Base-by-base conservation (phyloP, 2,329 filamentous ascomycete species). In the Ophiocordyceps camponoti-floridani region DNA sequence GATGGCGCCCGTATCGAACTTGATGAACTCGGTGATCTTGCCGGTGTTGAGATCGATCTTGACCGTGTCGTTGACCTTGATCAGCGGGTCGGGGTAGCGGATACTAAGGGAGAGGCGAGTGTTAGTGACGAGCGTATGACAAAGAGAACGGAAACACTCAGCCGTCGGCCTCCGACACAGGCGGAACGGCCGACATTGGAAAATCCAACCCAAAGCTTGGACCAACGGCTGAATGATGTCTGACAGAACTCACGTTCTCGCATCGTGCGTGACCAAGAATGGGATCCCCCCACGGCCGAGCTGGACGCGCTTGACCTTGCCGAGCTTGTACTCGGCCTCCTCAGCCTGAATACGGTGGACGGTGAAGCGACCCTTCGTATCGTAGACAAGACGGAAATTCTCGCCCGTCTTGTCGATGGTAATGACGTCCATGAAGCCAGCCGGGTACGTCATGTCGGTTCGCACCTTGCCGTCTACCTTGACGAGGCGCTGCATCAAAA, bases 231-330 rank as follows among this genome's bases (percentile, higher is more conserved):
- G 89, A 95, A 88, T 91, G 88, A 95, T 86, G 83, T 84, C 73
- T 77, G 73, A 79, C 73, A 82, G 78, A 83, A 96, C 89, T 94
- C 77, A 98, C 89, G 91, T 98, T 87, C 91, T 84, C 75, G 91
- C 91, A 91, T 98, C 91, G 85, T 98, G 91, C 88, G 91, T 98
- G 85, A 98, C 91, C 87, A 96, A 95, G 88, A 94, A 98, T 93
- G 91, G 91, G 82, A 98, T 94, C 77, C 88, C 91, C 73, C 91
- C 93, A 73, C 87, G 89, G 77, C 91, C 91, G 62, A 98, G 80
- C 78, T 98, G 91, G 53, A 98, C 91, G 64, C 89, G 84, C 85
- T 95, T 95, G 76, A 98, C 91, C 80, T 96, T 98, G 78, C 88
- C 88, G 62, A 98, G 79, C 84, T 98, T 98, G 85, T 95, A 98